A percentile compares a stretch with the other conserved stretches of the same genome.
phyloP scores from a whole-genome alignment of 352 stramenopile species.

The Achlya hypogyna region DNA sequence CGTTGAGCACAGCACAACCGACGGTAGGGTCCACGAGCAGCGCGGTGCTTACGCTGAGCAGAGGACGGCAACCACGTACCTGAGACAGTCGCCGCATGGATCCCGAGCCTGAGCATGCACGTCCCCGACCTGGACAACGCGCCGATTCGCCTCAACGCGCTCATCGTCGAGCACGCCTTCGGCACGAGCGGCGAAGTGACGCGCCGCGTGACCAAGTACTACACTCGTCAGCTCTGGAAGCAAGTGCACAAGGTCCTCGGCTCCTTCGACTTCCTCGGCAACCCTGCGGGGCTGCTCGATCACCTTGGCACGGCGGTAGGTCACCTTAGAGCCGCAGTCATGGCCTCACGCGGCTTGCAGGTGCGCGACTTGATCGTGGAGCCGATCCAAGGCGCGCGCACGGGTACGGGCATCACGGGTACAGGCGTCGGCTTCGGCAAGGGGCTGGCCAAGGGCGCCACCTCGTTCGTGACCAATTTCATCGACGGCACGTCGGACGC shows the following conservation, averaged over 20 bases:
- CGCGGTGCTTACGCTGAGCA: background rate
- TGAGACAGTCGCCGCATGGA: constrained; percentile 42
- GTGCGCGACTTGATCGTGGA: constrained; percentile 96
- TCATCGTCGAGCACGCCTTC: constrained; percentile 86
- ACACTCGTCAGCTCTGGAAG: constrained; percentile 81
- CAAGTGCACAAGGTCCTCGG: constrained; percentile 84
- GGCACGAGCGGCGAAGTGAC: constrained; percentile 78
- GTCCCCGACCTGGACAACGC: constrained; percentile 84
- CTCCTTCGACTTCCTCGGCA: constrained; percentile 84
- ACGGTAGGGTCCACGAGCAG: background rate
- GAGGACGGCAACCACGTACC: background rate
- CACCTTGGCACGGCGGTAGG: constrained; percentile 87
- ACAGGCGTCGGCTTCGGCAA: constrained; percentile 75
- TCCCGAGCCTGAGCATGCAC: constrained; percentile 82
- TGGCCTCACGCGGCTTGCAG: background rate
- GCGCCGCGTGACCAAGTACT: constrained; percentile 83
- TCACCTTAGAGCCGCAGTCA: background rate
- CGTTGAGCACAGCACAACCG: background rate
- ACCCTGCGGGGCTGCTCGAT: constrained; percentile 83
- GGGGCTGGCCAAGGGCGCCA: constrained; percentile 76
- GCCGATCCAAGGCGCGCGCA: constrained; percentile 87
- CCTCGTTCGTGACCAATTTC: constrained; percentile 80
- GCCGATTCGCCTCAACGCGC: constrained; percentile 68
- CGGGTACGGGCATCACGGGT: constrained; percentile 29
- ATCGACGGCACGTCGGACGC: constrained; percentile 82